Conservation (phyloP, 176 grass and related monocot genomes). For the Calamus simplicifolius region DNA sequence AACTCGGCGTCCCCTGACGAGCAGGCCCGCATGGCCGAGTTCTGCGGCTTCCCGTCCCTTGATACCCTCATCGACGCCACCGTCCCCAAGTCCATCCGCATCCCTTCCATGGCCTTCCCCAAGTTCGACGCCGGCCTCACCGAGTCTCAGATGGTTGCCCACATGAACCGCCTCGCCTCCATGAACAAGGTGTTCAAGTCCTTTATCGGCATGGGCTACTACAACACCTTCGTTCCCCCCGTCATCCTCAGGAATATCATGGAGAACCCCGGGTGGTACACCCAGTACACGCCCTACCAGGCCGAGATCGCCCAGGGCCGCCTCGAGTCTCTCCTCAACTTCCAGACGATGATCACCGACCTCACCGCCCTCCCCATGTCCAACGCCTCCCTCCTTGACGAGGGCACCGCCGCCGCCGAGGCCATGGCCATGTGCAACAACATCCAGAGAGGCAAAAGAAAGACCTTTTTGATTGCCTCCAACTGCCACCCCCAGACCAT, state of each 20-base stretch:
- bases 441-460: conserved; percentile 76
- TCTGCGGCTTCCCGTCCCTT: conserved; percentile 54
- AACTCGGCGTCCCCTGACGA: conserved; percentile 64
- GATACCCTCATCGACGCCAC: conserved; percentile 75
- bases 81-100: conserved; percentile 37
- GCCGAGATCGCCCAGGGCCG: conserved; percentile 97
- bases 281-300: conserved; percentile 99
- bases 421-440: conserved; percentile 97
- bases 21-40: conserved; percentile 50
- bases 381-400: conserved; percentile 88
- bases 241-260: conserved; percentile 88
- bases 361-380: conserved; percentile 96
- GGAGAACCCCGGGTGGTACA: conserved; percentile 99
- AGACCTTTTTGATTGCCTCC: conserved; percentile 83
- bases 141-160: conserved; percentile 78
- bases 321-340: conserved; percentile 95
- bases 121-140: conserved; percentile 75
- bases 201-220: conserved; percentile 99
- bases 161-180: conserved; percentile 69
- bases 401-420: conserved; percentile 90
- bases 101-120: conserved; percentile 16
- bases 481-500: conserved; percentile 97
- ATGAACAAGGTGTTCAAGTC: conserved; percentile 81
- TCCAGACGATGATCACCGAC: conserved; percentile 87
- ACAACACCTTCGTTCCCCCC: conserved; percentile 60